Conservation (phyloP, 257 asterid genomes). For the Solanum chmielewskii region DNA sequence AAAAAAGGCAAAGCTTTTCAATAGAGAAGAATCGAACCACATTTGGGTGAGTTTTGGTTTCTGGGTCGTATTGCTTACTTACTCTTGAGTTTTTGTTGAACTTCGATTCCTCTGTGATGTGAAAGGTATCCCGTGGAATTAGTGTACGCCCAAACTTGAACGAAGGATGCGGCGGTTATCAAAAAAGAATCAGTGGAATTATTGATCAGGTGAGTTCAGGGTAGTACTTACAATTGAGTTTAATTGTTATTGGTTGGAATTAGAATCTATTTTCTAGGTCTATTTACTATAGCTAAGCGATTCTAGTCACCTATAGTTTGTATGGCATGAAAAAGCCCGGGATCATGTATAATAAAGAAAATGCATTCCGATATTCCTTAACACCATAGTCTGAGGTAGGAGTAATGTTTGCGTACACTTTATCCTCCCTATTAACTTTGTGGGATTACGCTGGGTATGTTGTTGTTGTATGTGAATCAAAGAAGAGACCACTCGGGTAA, state of each 20-base stretch:
- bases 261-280: not conserved
- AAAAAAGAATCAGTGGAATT: not conserved
- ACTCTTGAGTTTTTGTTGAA: not conserved
- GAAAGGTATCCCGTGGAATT: not conserved
- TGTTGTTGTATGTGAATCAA: not conserved
- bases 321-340: not conserved
- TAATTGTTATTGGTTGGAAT: not conserved
- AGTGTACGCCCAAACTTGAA: not conserved
- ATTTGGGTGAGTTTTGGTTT: not conserved
- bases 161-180: not conserved
- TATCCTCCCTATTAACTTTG: not conserved
- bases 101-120: not conserved
- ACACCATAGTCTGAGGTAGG: not conserved
- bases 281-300: too few species aligned
- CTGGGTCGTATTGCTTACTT: not conserved
- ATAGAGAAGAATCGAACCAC: not conserved
- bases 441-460: not conserved
- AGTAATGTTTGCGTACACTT: not conserved
- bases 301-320: not conserved
- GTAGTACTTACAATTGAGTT: not conserved
- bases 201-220: not conserved
- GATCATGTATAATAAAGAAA: not conserved
- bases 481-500: not conserved
- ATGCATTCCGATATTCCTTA: not conserved
- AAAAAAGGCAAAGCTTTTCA: not conserved